Conservation (phyloP, 129 eudicot species). For the Glebionis coronaria region DNA sequence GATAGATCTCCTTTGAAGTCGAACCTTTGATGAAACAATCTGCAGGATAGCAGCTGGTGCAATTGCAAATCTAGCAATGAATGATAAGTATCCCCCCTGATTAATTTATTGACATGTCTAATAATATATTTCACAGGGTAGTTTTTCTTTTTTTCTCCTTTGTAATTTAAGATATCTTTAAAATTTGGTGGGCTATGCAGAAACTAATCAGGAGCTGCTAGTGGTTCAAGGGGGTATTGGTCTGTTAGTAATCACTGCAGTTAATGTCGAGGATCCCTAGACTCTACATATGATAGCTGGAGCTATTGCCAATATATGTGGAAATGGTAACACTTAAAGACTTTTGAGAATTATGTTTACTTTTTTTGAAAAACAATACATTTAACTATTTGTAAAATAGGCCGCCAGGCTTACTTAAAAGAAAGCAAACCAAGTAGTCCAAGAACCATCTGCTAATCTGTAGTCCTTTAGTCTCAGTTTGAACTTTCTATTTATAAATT, state of each 20-base stretch:
- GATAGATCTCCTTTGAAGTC: constrained; percentile 73
- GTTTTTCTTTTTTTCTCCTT: not conserved
- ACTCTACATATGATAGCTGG: constrained; percentile 94
- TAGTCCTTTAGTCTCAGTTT: too few relatives aligned
- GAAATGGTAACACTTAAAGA: constrained; percentile 52
- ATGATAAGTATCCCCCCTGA: too few relatives aligned
- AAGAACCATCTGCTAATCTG: too few relatives aligned
- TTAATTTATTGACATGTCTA: too few relatives aligned
- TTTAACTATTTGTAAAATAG: not conserved
- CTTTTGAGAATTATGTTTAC: not conserved
- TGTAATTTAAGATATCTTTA: not conserved
- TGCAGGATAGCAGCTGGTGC: too few relatives aligned
- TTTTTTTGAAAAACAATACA: too few relatives aligned
- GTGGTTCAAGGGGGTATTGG: constrained; percentile 84
- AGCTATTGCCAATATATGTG: constrained; percentile 88
- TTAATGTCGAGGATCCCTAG: constrained; percentile 89
- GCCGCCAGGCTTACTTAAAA: not conserved
- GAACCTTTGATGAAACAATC: constrained; percentile 79
- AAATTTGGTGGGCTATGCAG: constrained; percentile 30
- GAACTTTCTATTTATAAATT: too few relatives aligned
- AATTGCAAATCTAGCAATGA: too few relatives aligned
- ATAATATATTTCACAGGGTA: too few relatives aligned
- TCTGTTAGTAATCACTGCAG: constrained; percentile 77
- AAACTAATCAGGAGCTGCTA: constrained; percentile 81
- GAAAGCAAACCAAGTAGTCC: not conserved